phyloP scores from a whole-genome alignment of 176 grass and related monocot species.

The Oryza glumipatula region DNA sequence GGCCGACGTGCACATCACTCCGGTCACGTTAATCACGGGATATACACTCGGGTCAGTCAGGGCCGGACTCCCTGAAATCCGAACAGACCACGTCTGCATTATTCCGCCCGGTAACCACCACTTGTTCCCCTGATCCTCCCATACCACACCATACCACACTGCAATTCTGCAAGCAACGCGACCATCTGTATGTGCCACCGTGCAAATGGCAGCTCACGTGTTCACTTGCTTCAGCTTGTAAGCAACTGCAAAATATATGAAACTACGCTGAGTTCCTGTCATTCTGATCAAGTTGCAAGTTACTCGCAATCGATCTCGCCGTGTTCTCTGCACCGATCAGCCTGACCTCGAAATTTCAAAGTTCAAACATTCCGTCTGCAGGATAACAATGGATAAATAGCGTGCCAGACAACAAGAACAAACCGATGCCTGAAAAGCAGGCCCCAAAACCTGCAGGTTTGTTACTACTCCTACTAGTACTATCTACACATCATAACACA shows the following conservation, averaged over 20 bases:
- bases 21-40: not conserved
- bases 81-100: not conserved
- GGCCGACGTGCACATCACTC: not conserved
- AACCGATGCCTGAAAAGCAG: conserved; percentile 2
- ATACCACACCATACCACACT: not conserved
- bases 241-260: not conserved
- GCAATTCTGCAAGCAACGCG: too few species aligned
- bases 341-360: not conserved
- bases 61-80: not conserved
- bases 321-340: not conserved
- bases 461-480: too few species aligned
- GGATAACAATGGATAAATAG: not conserved
- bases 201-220: not conserved
- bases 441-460: conserved; percentile 7
- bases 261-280: too few species aligned
- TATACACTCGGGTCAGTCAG: not conserved
- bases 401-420: not conserved
- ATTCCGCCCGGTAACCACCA: not conserved
- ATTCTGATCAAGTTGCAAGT: not conserved
- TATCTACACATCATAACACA: too few species aligned
- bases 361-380: conserved; percentile 40
- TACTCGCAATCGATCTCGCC: not conserved
- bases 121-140: not conserved
- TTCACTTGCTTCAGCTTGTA: conserved; percentile 8
- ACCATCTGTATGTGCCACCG: too few species aligned